Conservation (phyloP, 495 filamentous ascomycete genomes). For the Hyaloscypha finlandica region DNA sequence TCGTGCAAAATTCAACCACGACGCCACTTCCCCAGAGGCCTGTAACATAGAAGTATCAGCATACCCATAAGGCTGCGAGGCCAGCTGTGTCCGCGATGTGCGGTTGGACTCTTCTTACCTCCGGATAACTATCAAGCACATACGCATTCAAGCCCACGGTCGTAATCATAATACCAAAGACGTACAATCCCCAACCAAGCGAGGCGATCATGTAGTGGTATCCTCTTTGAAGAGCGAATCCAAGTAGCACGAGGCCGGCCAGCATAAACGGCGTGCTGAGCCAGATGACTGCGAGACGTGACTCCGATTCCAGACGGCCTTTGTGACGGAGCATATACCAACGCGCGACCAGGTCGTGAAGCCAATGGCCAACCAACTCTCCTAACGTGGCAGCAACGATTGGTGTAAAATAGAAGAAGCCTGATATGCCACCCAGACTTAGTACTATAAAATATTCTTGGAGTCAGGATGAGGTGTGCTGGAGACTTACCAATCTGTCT, state of each 20-base stretch:
- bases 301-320: constrained; percentile 34
- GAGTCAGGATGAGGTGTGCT: background rate
- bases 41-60: too few relatives aligned
- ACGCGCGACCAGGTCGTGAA: constrained; percentile 37
- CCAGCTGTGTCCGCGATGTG: too few relatives aligned
- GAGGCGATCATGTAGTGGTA: constrained; percentile 36
- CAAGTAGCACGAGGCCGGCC: constrained; percentile 31
- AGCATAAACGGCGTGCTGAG: constrained; percentile 30
- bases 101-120: background rate
- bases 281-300: constrained; percentile 33
- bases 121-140: constrained; percentile 36
- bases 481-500: constrained; percentile 25
- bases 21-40: constrained; percentile 34
- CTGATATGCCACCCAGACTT: background rate
- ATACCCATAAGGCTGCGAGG: too few relatives aligned
- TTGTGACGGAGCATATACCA: constrained; percentile 15
- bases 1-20: constrained; percentile 30
- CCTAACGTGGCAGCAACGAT: constrained; percentile 36
- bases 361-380: constrained; percentile 40
- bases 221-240: constrained; percentile 27
- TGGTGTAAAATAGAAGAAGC: constrained; percentile 38
- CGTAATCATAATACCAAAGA: constrained; percentile 33
- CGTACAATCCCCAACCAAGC: constrained; percentile 29
- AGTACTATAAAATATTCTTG: too few relatives aligned
- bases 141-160: constrained; percentile 35